phyloP scores from a whole-genome alignment of 139 green algal species.

The Chlorella sp. region DNA sequence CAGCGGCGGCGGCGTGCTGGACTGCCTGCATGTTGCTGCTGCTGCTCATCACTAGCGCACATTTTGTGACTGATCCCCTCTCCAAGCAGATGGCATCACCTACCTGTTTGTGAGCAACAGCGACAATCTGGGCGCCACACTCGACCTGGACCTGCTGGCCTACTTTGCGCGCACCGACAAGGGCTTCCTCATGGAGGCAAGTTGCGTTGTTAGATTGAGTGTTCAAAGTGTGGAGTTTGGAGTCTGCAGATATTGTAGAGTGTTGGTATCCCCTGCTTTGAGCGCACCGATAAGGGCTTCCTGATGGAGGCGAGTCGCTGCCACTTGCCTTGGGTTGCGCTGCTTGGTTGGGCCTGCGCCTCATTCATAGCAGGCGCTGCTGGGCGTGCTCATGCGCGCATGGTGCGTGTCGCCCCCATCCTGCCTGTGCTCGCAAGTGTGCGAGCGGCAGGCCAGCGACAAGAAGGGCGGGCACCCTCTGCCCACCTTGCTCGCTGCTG shows the following conservation, averaged over 20 bases:
- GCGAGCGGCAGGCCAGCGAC: slow-evolving; percentile 74
- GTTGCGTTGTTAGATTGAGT: no score
- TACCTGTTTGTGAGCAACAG: slow-evolving; percentile 89
- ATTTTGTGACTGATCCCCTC: neutral
- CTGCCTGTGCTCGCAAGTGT: neutral
- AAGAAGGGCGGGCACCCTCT: slow-evolving; percentile 93
- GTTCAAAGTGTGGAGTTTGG: no score
- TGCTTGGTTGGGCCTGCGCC: no score
- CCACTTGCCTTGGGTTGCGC: no score
- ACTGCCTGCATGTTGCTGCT: neutral
- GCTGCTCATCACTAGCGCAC: neutral
- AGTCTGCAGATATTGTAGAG: no score
- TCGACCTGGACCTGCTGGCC: slow-evolving; percentile 84
- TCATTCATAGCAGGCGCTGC: no score
- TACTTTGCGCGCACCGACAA: slow-evolving; percentile 80
- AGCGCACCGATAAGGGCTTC: slow-evolving; percentile 72
- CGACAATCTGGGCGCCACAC: slow-evolving; percentile 92
- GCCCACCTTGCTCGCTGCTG: no score
- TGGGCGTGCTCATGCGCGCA: no score
- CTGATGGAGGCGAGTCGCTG: slow-evolving; percentile 80
- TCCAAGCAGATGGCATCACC: slow-evolving; percentile 35
- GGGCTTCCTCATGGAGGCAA: slow-evolving; percentile 88
- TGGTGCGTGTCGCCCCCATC: no score
- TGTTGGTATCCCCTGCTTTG: no score
- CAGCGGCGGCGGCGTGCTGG: no score